Conservation (phyloP, 2,329 filamentous ascomycete species). For the Hypomyces perniciosus region DNA sequence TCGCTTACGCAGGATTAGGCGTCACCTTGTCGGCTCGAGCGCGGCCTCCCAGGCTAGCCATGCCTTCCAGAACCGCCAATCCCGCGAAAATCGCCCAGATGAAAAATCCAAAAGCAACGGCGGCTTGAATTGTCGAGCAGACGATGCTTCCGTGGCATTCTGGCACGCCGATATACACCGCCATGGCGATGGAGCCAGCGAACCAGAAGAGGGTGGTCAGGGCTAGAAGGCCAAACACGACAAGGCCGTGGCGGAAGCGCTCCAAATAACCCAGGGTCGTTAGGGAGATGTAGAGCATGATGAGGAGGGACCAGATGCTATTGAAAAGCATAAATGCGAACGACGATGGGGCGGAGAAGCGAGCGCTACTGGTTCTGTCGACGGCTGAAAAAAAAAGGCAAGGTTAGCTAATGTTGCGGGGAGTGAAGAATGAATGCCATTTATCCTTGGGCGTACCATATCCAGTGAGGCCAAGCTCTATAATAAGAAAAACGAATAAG, state of each 20-base stretch:
- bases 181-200: conserved; percentile 72
- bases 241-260: conserved; percentile 55
- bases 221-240: conserved; percentile 60
- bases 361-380: conserved; percentile 3
- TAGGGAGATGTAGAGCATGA: conserved; percentile 64
- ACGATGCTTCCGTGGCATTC: conserved; percentile 45
- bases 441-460: conserved; percentile 51
- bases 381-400: conserved; percentile 7
- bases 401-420: not conserved
- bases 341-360: conserved; percentile 41
- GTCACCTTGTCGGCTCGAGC: conserved; percentile 23
- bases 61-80: conserved; percentile 41
- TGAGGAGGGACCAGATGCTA: conserved; percentile 67
- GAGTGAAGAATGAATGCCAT: too few relatives aligned
- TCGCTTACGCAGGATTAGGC: not conserved
- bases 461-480: conserved; percentile 68
- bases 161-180: conserved; percentile 54
- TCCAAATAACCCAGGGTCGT: conserved; percentile 55
- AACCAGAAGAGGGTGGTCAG: conserved; percentile 88
- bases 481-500: conserved; percentile 62
- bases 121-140: conserved; percentile 58
- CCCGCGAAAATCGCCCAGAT: conserved; percentile 49
- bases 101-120: conserved; percentile 61
- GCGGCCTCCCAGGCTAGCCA: conserved; percentile 34
- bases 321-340: conserved; percentile 78